Evolutionary conservation across 345 rosid species (phyloP).

Genomic region (Lenwebbia sp.): DNA sequence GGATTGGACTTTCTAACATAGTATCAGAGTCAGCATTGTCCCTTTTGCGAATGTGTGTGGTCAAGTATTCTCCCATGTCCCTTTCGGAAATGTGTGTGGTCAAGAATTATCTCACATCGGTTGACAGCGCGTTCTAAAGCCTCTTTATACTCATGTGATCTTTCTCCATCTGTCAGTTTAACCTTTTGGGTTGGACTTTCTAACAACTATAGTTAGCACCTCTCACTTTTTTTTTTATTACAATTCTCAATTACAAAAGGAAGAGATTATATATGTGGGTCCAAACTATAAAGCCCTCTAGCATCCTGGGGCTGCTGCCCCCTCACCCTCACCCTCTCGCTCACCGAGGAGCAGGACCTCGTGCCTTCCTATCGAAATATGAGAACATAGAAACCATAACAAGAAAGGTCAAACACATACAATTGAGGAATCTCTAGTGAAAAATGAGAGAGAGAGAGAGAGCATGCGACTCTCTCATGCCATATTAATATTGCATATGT

Average conservation of each 20-base stretch:
- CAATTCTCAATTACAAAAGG: too few species aligned
- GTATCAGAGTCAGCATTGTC: fast-evolving
- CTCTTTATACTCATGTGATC: neutral
- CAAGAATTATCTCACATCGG: neutral
- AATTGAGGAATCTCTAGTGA: neutral
- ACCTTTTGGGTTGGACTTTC: neutral
- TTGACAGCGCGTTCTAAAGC: too few species aligned
- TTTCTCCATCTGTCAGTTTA: too few species aligned
- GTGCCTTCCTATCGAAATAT: too few species aligned
- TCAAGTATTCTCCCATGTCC: neutral
- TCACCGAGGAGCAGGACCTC: too few species aligned
- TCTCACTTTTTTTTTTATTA: too few species aligned
- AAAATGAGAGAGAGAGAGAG: neutral
- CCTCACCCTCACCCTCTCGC: too few species aligned
- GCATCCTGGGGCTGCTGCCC: too few species aligned
- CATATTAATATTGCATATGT: neutral
- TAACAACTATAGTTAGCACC: neutral
- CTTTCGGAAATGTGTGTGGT: fast-evolving
- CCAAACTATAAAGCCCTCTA: too few species aligned
- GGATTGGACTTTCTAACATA: neutral
- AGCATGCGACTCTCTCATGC: neutral
- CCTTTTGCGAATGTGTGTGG: fast-evolving
- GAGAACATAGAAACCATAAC: neutral
- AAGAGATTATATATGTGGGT: too few species aligned
- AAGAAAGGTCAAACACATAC: neutral